These are phyloP conservation scores for Colletotrichum liriopes DNA, from an alignment of 2,329 filamentous ascomycete genomes.

Conservation along the genomic window DNA sequence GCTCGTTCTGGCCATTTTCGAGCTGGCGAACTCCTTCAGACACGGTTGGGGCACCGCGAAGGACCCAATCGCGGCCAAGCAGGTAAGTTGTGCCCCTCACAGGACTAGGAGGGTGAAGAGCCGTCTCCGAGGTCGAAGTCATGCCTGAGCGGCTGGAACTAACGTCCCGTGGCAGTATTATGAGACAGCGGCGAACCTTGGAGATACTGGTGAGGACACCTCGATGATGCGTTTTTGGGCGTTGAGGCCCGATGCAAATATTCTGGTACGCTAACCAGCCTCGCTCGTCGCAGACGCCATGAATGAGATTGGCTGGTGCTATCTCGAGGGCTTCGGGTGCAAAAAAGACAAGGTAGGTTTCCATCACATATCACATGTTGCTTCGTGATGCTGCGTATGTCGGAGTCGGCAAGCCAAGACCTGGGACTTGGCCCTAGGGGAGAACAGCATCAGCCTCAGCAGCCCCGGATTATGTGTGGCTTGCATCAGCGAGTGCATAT, in stretches of 20 bases:
- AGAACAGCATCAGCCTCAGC: conserved; percentile 33
- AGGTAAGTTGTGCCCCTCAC: conserved; percentile 62
- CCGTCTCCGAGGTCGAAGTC: not conserved
- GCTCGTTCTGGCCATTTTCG: conserved; percentile 95
- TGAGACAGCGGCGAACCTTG: conserved; percentile 96
- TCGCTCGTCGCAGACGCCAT: conserved; percentile 79
- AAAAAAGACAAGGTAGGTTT: conserved; percentile 96
- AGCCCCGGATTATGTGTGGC: conserved; percentile 18
- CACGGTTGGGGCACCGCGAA: conserved; percentile 93
- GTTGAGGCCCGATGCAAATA: conserved; percentile 31
- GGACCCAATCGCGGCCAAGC: conserved; percentile 87
- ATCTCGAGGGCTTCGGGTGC: conserved; percentile 95
- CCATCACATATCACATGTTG: conserved; percentile 47
- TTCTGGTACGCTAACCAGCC: conserved; percentile 39
- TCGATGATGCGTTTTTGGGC: conserved; percentile 8
- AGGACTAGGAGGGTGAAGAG: not conserved
- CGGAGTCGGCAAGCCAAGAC: conserved; percentile 6
- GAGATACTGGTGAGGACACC: conserved; percentile 79
- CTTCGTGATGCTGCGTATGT: conserved; percentile 33
- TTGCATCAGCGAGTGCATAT: conserved; percentile 17
- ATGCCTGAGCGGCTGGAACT: conserved; percentile 17
- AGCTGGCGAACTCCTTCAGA: conserved; percentile 92
- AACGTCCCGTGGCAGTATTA: conserved; percentile 78
- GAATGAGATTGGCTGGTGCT: conserved; percentile 98
- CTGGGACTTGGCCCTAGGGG: conserved; percentile 8